Evolutionary conservation across 2,329 filamentous ascomycete species (phyloP), one percentile per base, ranked within the genome.

Genomic region (Xylogone sp.): DNA sequence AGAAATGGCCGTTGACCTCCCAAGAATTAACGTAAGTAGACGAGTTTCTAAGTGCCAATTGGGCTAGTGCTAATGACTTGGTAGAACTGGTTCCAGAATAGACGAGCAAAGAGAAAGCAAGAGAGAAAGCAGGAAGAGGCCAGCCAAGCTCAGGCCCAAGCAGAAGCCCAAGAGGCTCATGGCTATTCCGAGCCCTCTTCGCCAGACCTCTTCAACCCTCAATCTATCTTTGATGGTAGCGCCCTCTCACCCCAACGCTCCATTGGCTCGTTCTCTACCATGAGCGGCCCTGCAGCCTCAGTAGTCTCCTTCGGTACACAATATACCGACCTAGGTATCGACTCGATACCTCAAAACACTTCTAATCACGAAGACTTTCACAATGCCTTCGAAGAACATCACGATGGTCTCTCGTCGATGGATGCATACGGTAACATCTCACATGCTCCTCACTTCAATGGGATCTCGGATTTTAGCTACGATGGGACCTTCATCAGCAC

Each of bases 21-120:
- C 82, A 18, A 75, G 82, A 56, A 84, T 86, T 57, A 86, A 86
- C 61, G 82, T 85, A 68, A 58, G 70, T 69, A 44, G 34, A n/a
- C n/a, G n/a, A n/a, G n/a, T n/a, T n/a, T n/a, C n/a, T n/a, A n/a
- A n/a, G n/a, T n/a, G n/a, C n/a, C n/a, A n/a, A n/a, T n/a, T n/a
- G n/a, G 34, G 13, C 10, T 18, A 13, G 34, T 39, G 8, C 34
- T 13, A 39, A 16, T 18, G n/a, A 39, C 34, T 39, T 16, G 34
- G 24, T 18, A 86, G 82, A 86, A 86, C 63, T 86, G 83, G 83
- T 86, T 86, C 62, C 83, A 86, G 59, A 86, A 86, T 63, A 73
- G 83, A 53, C 75, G 83, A 48, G 82, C 83, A 12, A 66, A 66
- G 49, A 51, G 63, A 34, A 66, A 65, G 75, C 82, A 84, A 63